phyloP scores from a whole-genome alignment of 176 grass and related monocot species.

The Rhipidocladum racemiflorum region DNA sequence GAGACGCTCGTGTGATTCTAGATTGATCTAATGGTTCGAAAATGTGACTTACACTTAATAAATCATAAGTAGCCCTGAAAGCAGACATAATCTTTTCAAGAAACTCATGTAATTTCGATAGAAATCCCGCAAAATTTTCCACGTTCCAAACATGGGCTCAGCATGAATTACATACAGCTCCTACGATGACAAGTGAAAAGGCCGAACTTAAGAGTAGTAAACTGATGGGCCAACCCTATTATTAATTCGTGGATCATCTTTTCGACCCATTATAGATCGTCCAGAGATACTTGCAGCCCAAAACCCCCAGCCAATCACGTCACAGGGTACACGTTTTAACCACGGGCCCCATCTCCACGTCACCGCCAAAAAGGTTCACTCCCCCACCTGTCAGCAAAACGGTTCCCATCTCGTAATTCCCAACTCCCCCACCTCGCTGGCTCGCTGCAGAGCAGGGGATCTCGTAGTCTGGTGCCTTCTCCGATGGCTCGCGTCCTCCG shows the following conservation, averaged over 20 bases:
- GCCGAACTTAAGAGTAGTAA: background rate
- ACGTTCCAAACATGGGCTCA: no score
- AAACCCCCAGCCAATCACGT: slow-evolving; percentile 40
- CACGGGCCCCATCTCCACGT: slow-evolving; percentile 1
- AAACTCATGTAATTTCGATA: background rate
- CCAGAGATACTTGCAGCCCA: background rate
- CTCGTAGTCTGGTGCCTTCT: slow-evolving; percentile 21
- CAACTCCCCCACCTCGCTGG: background rate
- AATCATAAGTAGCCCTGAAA: no score
- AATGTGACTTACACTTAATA: no score
- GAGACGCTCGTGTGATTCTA: no score
- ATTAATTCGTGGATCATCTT: background rate
- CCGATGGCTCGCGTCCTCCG: slow-evolving; percentile 39
- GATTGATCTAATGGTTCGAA: no score
- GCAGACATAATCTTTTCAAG: no score
- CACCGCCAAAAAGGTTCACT: background rate
- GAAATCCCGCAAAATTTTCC: background rate
- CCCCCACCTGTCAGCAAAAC: slow-evolving; percentile 37
- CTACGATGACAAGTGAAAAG: no score
- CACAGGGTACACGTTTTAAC: slow-evolving; percentile 34
- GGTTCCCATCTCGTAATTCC: background rate
- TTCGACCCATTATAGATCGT: background rate
- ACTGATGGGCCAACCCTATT: background rate
- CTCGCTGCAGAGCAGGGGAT: slow-evolving; percentile 18
- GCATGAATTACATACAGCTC: no score